Evolutionary conservation across 1,284 basidiomycete genomes (phyloP), one percentile per base, ranked within the genome.

Genomic region (Ceratobasidium sp.): DNA sequence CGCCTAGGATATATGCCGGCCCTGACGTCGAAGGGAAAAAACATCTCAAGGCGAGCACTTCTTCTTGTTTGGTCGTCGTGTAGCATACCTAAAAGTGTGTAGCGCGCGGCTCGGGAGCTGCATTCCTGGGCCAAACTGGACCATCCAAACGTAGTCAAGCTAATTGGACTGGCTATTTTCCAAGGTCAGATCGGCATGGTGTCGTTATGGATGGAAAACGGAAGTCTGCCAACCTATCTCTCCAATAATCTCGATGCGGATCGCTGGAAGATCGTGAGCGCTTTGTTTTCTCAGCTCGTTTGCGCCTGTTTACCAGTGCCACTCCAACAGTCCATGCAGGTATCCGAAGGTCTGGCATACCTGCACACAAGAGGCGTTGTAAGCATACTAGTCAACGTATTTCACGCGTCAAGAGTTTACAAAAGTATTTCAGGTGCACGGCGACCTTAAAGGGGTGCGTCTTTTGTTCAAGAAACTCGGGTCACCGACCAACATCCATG

Each of bases 371-470:
- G n/a, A 15, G 33, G 33, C 15, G 56, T 68, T 1, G 66, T 68
- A 37, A 33, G 66, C 26, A 10, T 64, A 6, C 7, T n/a, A 17
- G 6, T 53, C 35, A 45, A 39, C 37, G 23, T 15, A 3, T 54
- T 35, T 67, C 10, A 26, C 6, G 11, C 6, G 7, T n/a, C 58
- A 2, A 35, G 51, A 26, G 33, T 35, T 60, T 6, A 35, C 5
- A 63, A 15, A 6, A 23, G 20, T 23, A 1, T 31, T 5, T 33
- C n/a, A 68, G 49, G 47, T 68, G 15, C 66, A 68, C n/a, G 66
- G 66, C 8, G 66, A 68, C 56, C 28, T 68, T 33, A 68, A 68
- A 56, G 66, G 66, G 28, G 66, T 68, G 26, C 6, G 26, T 61
- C 31, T 13, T 6, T n/a, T 61, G 26, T 61, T 8, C 13, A 17